Evolutionary conservation across 2,329 filamentous ascomycete genomes (phyloP), one percentile per base, ranked within the genome.

Genomic region (Penicillium sp.): DNA sequence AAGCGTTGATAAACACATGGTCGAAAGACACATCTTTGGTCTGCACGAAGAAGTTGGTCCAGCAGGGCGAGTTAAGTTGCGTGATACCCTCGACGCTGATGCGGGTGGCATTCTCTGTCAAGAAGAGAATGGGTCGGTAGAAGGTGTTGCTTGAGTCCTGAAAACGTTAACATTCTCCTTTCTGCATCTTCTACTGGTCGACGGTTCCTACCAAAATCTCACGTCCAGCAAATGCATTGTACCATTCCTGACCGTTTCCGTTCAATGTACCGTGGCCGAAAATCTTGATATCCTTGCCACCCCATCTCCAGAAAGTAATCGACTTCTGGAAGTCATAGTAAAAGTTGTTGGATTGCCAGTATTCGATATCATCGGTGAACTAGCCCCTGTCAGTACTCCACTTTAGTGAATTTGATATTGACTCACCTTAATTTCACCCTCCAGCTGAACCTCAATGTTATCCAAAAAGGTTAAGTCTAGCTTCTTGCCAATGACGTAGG

Each of bases 261-360:
- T 86, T 81, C 36, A 86, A 71, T 12, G 79, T 71, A 36, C 83
- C 78, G 10, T 78, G 73, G 36, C 84, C 84, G 49, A 78, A 82
- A 58, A 87, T 84, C 55, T 78, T 81, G 64, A 87, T 82, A 55
- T 84, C 73, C 55, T 81, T 77, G 9, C 84, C 84, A 49, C 83
- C 83, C 83, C 83, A 86, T 44, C 84, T 80, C 80, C 82, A 85
- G 61, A 85, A 86, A 49, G 82, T 82, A 49, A 85, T 80, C 3
- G 78, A 83, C 55, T 78, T 78, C 51, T 80, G 78, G 63, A 80
- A 80, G 8, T 69, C 68, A 46, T 80, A 78, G 54, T 75, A 79
- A 63, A 79, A 80, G 62, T 79, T 70, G 60, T 80, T 79, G 23
- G 65, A 68, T 67, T 80, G 75, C 76, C 76, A 79, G 61, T 78